These are phyloP conservation scores for Mimosa pudica DNA, from an alignment of 306 rosid genomes.

Conservation along the genomic window DNA sequence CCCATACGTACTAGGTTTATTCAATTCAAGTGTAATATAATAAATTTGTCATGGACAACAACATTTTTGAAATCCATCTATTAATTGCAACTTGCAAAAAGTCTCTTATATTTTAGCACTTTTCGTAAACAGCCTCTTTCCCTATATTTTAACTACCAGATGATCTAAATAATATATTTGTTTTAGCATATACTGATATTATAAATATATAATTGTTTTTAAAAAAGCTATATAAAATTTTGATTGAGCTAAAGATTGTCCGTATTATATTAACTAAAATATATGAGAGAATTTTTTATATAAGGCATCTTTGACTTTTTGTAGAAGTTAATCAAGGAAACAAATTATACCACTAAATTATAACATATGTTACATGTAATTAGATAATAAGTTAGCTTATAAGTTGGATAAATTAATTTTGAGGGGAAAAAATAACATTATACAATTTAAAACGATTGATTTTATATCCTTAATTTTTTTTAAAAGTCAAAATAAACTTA, in stretches of 20 bases:
- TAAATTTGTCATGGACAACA: neutral
- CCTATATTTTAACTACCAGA: neutral
- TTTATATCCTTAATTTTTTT: no score
- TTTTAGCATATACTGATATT: neutral
- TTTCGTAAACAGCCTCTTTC: neutral
- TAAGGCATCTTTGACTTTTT: no score
- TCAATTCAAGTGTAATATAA: neutral
- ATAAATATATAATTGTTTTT: neutral
- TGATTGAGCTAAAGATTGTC: neutral
- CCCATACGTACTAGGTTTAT: neutral
- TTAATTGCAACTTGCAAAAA: neutral
- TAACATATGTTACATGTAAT: no score
- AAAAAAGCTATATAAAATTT: neutral
- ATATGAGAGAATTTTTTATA: neutral
- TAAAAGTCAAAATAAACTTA: no score
- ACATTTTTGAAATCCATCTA: neutral
- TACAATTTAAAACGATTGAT: no score
- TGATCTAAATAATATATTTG: neutral
- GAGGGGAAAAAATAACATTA: no score
- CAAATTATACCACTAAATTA: no score
- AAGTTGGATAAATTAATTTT: no score
- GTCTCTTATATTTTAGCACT: neutral
- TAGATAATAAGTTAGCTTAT: no score
- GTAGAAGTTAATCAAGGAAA: no score
- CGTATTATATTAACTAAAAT: neutral